Conservation (phyloP, 2,329 filamentous ascomycete species). For the Simplicillium sp. region DNA sequence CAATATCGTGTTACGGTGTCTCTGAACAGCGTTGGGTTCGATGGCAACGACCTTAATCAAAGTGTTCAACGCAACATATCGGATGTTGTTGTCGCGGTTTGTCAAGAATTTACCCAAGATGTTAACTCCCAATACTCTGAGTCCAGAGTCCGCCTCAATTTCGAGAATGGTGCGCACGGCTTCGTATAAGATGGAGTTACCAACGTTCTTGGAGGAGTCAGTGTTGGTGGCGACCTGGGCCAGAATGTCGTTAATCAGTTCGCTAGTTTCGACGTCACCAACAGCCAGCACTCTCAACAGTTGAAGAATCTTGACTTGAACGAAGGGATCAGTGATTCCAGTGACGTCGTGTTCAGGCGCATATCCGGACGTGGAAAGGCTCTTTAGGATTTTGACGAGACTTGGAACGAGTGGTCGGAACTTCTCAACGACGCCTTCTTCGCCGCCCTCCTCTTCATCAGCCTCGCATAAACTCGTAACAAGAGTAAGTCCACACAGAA, state of each 20-base stretch:
- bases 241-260: conserved; percentile 97
- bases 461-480: conserved; percentile 90
- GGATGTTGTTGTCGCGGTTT: conserved; percentile 99
- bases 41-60: conserved; percentile 97
- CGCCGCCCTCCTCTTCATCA: conserved; percentile 85
- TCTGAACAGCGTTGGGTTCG: conserved; percentile 93
- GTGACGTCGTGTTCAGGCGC: conserved; percentile 97
- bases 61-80: conserved; percentile 95
- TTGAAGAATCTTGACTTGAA: conserved; percentile 92
- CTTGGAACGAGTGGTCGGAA: conserved; percentile 80
- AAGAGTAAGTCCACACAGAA: conserved; percentile 85
- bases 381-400: conserved; percentile 84
- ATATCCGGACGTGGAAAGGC: conserved; percentile 88
- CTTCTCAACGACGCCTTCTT: conserved; percentile 80
- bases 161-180: conserved; percentile 94
- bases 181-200: conserved; percentile 96
- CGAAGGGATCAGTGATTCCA: conserved; percentile 93
- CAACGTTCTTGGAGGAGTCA: conserved; percentile 95
- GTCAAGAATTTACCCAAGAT: conserved; percentile 96
- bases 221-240: conserved; percentile 98
- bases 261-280: conserved; percentile 79
- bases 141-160: conserved; percentile 91
- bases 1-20: conserved; percentile 93
- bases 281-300: conserved; percentile 78
- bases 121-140: conserved; percentile 92